These are phyloP conservation scores for Ogataea haglerorum DNA, from an alignment of 805 yeast genomes.

Conservation along the genomic window DNA sequence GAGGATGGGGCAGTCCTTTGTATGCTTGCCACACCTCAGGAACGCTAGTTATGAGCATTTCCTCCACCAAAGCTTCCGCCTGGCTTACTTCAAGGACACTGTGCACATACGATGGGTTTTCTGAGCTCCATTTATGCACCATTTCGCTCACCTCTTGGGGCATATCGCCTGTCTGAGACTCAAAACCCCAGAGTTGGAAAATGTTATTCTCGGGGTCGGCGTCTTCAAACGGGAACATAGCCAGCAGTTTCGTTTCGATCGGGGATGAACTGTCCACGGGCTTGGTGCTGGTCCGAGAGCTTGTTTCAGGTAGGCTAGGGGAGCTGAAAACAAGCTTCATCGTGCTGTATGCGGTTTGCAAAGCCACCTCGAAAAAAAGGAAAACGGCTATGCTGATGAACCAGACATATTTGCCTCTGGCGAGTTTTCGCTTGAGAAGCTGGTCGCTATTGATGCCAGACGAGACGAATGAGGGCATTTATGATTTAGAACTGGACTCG, in stretches of 20 bases:
- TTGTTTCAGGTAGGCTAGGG: neutral
- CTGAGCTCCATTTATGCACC: constrained; percentile 9
- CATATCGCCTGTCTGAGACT: constrained; percentile 3
- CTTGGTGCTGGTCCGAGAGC: neutral
- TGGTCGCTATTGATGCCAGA: too few species aligned
- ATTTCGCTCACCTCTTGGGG: constrained; percentile 7
- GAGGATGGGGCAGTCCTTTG: constrained; percentile 43
- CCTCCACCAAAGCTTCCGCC: constrained; percentile 8
- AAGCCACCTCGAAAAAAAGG: too few species aligned
- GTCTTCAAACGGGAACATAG: constrained; percentile 15
- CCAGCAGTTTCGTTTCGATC: constrained; percentile 17
- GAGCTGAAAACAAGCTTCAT: too few species aligned
- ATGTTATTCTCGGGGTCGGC: constrained; percentile 17
- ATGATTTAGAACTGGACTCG: too few species aligned
- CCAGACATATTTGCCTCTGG: too few species aligned
- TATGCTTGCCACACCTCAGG: constrained; percentile 50
- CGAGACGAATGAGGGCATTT: too few species aligned
- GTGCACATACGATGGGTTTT: constrained; percentile 9
- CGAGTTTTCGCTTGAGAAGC: too few species aligned
- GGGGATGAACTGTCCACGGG: constrained; percentile 13
- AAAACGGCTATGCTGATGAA: too few species aligned
- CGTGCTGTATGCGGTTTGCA: too few species aligned
- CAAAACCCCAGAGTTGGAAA: constrained; percentile 19
- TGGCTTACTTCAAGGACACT: constrained; percentile 9
- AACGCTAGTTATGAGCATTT: constrained; percentile 19